phyloP scores from a whole-genome alignment of 225 moss, liverwort and hornwort genomes.

The Takakia lepidozioides region DNA sequence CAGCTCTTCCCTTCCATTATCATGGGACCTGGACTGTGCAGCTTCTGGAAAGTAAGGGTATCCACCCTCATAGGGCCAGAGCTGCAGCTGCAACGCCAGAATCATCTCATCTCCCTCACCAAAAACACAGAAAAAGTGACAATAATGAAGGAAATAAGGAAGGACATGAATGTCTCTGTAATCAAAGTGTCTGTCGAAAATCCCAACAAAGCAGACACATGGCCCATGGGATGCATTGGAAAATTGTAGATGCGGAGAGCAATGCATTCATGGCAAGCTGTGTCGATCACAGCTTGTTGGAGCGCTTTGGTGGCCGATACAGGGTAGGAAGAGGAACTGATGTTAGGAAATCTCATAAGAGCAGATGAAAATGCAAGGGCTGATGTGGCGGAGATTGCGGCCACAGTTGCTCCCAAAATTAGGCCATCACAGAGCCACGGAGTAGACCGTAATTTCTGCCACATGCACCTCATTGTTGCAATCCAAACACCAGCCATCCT shows the following conservation, averaged over 20 bases:
- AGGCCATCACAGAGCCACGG: constrained; percentile 60
- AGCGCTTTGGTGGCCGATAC: constrained; percentile 14
- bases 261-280: constrained; percentile 41
- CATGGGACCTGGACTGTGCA: too few relatives aligned
- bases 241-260: constrained; percentile 25
- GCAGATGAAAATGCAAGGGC: constrained; percentile 62
- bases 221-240: constrained; percentile 8
- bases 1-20: too few relatives aligned
- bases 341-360: constrained; percentile 27
- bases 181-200: constrained; percentile 26
- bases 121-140: constrained; percentile 60
- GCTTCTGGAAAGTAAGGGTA: too few relatives aligned
- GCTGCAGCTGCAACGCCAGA: too few relatives aligned
- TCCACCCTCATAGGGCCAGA: too few relatives aligned
- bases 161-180: constrained; percentile 47
- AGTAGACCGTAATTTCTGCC: constrained; percentile 28
- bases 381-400: constrained; percentile 46
- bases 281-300: constrained; percentile 12
- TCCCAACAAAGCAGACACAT: constrained; percentile 24
- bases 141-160: constrained; percentile 52
- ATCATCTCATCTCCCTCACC: constrained; percentile 49
- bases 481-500: constrained; percentile 26
- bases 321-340: constrained; percentile 11
- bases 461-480: constrained; percentile 22
- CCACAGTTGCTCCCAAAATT: constrained; percentile 36